Evolutionary conservation across 140 eudicot genomes (phyloP), one percentile per base, ranked within the genome.

Genomic region (Senecio squalidus): DNA sequence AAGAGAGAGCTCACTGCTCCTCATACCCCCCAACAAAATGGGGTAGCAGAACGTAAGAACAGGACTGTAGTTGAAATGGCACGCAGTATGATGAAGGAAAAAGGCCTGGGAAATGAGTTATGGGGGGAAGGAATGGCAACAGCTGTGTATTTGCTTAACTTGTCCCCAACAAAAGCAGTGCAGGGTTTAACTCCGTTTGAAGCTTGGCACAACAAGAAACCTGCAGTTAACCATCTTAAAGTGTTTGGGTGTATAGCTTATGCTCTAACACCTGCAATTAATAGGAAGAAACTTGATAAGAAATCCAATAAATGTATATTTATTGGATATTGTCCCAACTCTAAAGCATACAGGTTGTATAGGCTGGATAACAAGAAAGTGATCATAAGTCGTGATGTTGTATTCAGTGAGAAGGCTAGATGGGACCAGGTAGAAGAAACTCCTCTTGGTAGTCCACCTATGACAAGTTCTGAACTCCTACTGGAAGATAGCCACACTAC

Each of bases 141-240:
- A n/a, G n/a, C n/a, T n/a, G n/a, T n/a, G n/a, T n/a, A n/a, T n/a
- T n/a, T n/a, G n/a, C n/a, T n/a, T n/a, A 55, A 55, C 18, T 7
- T 15, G 16, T 15, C 45, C 31, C 46, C 62, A 0, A 55, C 46
- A 2, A 7, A 15, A 29, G 30, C 62, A 15, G 26, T 55, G 7
- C 26, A 55, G 16, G 17, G 16, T 3, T 16, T 27, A n/a, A 55
- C 62, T 34, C 62, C 62, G 31, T 27, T 30, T 30, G 45, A 55
- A 4, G 49, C 28, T 17, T 57, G 64, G 64, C 34, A 30, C 24
- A 33, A 48, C 16, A 40, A 57, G 49, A 57, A 57, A 57, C 64
- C 49, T 6, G 29, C 4, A 1, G 49, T 57, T 9, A 26, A 21
- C 1, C 9, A 57, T 13, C 36, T 57, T 34, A 26, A 31, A 22